Base-by-base conservation (phyloP, 768 basidiomycete species). In the Cystofilobasidium ferigula region DNA sequence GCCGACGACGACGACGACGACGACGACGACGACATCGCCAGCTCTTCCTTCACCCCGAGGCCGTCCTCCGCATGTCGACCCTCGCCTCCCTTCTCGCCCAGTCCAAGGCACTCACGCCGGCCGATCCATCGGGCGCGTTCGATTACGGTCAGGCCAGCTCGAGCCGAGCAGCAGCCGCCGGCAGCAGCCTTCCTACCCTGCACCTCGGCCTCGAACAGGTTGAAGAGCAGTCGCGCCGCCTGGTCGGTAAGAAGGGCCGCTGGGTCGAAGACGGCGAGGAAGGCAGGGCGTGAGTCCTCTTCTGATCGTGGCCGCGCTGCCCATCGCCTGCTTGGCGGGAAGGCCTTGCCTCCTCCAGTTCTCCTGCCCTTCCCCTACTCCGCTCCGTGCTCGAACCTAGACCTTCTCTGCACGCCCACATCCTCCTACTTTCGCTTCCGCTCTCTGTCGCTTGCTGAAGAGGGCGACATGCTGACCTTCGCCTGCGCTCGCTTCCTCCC, bases 201-300 rank as follows among this genome's bases (percentile, higher is more conserved):
- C 84, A 87, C 63, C 85, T 94, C 63, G 89, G 90, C 1, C 82
- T 98, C 36, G 92, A 94, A 76, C 90, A 97, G 78, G 88, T 99
- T 69, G 94, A 98, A 75, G 85, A 87, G 0, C 90, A 94, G 77
- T 92, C 89, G 2, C 82, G 91, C 24, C 81, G 86, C 47, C 84
- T 97, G 30, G 77, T 74, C 1, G 73, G 73, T 0, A 57, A 63
- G 51, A 66, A 64, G 34, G 63, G 67, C 28, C 51, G 40, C 7
- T 34, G 47, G 35, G 48, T 36, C 22, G 51, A 61, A 8, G 28
- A 65, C 24, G 48, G 57, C 3, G 61, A 74, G 71, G 26, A 73
- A 70, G 60, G 70, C 63, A 54, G 69, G 62, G 51, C 70, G 69
- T 47, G 67, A 69, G 26, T 59, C n/a, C n/a, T n/a, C n/a, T n/a